phyloP scores from a whole-genome alignment of 441 rosid species.

The Viola pubescens region DNA sequence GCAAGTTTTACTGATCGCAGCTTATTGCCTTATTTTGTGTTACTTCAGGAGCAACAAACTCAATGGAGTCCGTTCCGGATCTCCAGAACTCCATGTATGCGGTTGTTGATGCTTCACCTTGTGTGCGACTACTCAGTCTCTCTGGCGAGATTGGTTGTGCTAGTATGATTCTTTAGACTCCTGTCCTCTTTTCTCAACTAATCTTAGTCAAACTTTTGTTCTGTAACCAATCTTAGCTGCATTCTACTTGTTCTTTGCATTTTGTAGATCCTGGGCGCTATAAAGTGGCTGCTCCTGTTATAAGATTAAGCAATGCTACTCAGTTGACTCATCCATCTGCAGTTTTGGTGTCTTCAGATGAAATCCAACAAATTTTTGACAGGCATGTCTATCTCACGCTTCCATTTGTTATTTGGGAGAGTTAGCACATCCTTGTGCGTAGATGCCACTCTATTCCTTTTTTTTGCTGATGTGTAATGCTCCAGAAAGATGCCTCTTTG shows the following conservation, averaged over 20 bases:
- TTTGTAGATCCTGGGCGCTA: conserved; percentile 77
- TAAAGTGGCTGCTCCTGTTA: conserved; percentile 78
- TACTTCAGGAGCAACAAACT: conserved; percentile 31
- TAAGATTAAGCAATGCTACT: conserved; percentile 33
- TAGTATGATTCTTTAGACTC: conserved; percentile 39
- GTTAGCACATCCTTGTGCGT: too few species aligned
- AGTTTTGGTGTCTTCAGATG: conserved; percentile 61
- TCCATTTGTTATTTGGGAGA: too few species aligned
- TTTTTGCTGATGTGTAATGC: too few species aligned
- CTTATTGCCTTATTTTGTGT: neutral
- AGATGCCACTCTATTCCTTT: too few species aligned
- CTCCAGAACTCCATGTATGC: conserved; percentile 80
- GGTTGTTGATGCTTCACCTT: conserved; percentile 74
- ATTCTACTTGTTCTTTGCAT: conserved; percentile 9
- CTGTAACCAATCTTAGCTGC: conserved; percentile 13
- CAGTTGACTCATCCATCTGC: conserved; percentile 46
- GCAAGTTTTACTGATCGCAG: neutral
- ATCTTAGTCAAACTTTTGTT: neutral
- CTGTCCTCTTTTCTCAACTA: neutral
- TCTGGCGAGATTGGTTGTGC: conserved; percentile 94
- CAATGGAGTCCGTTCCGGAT: conserved; percentile 93
- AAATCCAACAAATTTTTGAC: conserved; percentile 57
- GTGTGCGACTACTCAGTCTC: conserved; percentile 81
- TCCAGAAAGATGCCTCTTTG: too few species aligned
- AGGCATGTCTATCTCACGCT: conserved; percentile 38